Conservation (phyloP, 768 basidiomycete genomes). For the Kwoniella shandongensis region DNA sequence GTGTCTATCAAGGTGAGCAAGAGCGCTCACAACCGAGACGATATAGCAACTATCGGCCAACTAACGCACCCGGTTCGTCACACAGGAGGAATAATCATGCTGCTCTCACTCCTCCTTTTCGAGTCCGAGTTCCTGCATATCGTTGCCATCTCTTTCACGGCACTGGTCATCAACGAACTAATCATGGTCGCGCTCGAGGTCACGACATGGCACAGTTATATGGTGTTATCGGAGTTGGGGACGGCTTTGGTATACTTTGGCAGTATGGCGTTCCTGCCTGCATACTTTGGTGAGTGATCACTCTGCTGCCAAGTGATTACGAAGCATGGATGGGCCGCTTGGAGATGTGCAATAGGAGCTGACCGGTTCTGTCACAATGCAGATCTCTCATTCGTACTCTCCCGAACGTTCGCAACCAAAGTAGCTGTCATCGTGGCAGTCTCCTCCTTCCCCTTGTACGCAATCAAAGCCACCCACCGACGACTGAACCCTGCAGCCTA, state of each 20-base stretch:
- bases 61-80: background rate
- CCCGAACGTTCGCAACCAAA: constrained; percentile 86
- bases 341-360: background rate
- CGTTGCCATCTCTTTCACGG: constrained; percentile 96
- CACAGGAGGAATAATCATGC: constrained; percentile 94
- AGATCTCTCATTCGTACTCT: constrained; percentile 93
- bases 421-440: constrained; percentile 91
- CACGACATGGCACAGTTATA: constrained; percentile 96
- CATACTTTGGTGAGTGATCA: constrained; percentile 91
- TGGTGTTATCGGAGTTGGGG: constrained; percentile 86
- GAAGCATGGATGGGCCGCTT: too few species aligned
- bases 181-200: constrained; percentile 99
- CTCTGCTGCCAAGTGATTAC: too few species aligned
- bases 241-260: constrained; percentile 84
- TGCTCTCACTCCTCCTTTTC: constrained; percentile 91
- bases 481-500: constrained; percentile 88
- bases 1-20: constrained; percentile 82
- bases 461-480: constrained; percentile 82
- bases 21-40: constrained; percentile 14
- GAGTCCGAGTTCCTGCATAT: constrained; percentile 98
- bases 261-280: constrained; percentile 89
- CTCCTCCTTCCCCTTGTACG: constrained; percentile 85
- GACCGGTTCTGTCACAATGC: background rate
- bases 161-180: constrained; percentile 90
- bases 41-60: background rate